Evolutionary conservation across 176 grass and related monocot genomes (phyloP).

Genomic region (Aegilops umbellulata): DNA sequence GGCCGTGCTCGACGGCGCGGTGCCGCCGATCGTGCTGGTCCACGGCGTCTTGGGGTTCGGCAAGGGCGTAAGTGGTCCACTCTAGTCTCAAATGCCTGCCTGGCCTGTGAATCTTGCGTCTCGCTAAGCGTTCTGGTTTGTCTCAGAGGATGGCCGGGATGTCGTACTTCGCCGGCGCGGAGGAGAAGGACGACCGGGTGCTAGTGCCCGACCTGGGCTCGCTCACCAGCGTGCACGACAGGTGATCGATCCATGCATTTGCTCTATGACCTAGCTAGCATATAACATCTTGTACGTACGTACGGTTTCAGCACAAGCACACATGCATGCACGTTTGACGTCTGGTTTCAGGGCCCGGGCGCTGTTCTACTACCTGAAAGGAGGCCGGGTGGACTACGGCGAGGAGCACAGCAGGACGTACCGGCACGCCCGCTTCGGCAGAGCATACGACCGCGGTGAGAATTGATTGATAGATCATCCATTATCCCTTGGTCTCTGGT

Average conservation of each 20-base stretch:
- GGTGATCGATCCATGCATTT: not conserved
- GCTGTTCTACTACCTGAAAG: constrained; percentile 91
- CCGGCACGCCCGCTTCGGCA: constrained; percentile 61
- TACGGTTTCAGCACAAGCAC: too few relatives aligned
- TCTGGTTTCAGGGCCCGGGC: constrained; percentile 49
- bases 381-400: constrained; percentile 80
- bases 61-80: constrained; percentile 52
- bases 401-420: constrained; percentile 59
- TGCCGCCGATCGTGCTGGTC: constrained; percentile 82
- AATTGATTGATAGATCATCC: not conserved
- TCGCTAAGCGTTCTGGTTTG: not conserved
- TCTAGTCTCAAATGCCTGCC: not conserved
- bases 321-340: too few relatives aligned
- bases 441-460: constrained; percentile 53
- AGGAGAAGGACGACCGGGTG: constrained; percentile 84
- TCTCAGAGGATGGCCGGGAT: constrained; percentile 72
- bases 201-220: constrained; percentile 84
- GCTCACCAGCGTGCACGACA: constrained; percentile 77
- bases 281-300: too few relatives aligned
- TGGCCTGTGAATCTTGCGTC: not conserved
- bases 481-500: not conserved
- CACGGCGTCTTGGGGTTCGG: constrained; percentile 94
- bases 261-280: too few relatives aligned
- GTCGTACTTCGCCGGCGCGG: constrained; percentile 91
- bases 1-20: constrained; percentile 11